Percentiles rank a stretch among this genome's conserved stretches.
phyloP scores from a whole-genome alignment of 1,139 yeast genomes.

The Geotrichum histeridarum region DNA sequence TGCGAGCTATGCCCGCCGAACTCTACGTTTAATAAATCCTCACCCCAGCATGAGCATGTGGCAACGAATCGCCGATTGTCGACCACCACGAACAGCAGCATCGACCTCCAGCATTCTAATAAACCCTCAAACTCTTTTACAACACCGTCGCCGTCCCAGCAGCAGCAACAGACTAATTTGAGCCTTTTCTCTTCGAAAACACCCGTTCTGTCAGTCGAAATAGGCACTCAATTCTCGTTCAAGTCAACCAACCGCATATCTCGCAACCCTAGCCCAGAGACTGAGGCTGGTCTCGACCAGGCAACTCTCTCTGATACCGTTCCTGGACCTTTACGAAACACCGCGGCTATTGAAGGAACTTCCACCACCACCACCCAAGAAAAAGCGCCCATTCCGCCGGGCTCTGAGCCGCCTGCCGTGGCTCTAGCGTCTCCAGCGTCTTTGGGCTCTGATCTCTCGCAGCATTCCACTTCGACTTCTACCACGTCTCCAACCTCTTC shows the following conservation, averaged over 20 bases:
- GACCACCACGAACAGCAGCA: background rate
- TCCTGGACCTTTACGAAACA: background rate
- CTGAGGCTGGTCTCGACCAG: background rate
- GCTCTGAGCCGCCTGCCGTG: background rate
- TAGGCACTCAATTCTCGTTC: slow-evolving; percentile 36
- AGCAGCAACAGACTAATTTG: slow-evolving; percentile 19
- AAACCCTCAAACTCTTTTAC: background rate
- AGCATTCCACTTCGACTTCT: background rate
- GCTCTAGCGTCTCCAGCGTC: background rate
- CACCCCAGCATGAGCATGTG: background rate
- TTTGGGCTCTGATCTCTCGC: background rate
- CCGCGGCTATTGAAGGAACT: background rate
- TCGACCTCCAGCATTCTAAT: background rate
- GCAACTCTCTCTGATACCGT: background rate
- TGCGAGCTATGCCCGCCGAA: slow-evolving; percentile 7
- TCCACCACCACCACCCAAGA: too few species aligned
- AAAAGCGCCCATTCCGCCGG: too few species aligned
- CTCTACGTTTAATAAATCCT: background rate
- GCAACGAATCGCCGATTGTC: background rate
- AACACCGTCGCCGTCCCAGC: background rate
- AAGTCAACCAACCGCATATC: slow-evolving; percentile 15
- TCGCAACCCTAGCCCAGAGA: slow-evolving; percentile 2
- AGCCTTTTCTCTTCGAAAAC: slow-evolving; percentile 16
- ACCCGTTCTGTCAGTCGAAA: slow-evolving; percentile 25
- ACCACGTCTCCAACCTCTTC: slow-evolving; percentile 2